Evolutionary conservation across 192 early-diverging fungal species (phyloP), one percentile per base, ranked within the genome.

Genomic region (Endogone sp.): DNA sequence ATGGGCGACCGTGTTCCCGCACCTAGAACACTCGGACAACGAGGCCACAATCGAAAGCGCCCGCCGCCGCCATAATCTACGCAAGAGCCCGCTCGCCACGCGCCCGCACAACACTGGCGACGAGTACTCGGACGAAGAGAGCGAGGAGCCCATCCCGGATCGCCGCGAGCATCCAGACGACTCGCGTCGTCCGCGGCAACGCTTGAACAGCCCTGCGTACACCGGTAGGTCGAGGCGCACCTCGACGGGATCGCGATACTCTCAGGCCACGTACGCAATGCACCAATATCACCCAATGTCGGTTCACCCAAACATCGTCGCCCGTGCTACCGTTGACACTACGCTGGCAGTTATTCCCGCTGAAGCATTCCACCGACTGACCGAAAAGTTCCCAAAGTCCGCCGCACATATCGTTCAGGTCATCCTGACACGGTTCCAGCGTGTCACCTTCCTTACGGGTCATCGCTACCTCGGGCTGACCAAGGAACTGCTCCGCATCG

Each of bases 321-420:
- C 92, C 3, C 84, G 93, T 16, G 96, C 97, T 3, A 88, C 89
- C 4, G 86, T 86, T 4, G 92, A 95, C 75, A 93, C 93, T 2
- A 99, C 96, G 0, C 82, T 99, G 30, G 93, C 92, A 23, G 91
- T 98, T 49, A 94, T 99, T 57, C 97, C 97, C 4, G 95, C 90
- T 11, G 88, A 92, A 68, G 95, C 96, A 1, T 99, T 99, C 72
- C 88, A 90, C 67, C 85, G 91, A 58, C 78, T 98, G 61, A 92
- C 91, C 11, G 88, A 89, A 71, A 93, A 95, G 70, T 95, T 94
- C 78, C 95, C 97, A 23, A 89, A 91, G 60, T 92, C 97, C 0
- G 94, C 92, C 0, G 92, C 97, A 30, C 94, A 96, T 66, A 96
- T 99, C 37, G 89, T 94, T 3, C 97, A 96, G 68, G 95, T 98